Percentiles rank a stretch among this genome's conserved stretches.
Conservation (phyloP, 2,329 filamentous ascomycete species). For the Colletotrichum tabaci region DNA sequence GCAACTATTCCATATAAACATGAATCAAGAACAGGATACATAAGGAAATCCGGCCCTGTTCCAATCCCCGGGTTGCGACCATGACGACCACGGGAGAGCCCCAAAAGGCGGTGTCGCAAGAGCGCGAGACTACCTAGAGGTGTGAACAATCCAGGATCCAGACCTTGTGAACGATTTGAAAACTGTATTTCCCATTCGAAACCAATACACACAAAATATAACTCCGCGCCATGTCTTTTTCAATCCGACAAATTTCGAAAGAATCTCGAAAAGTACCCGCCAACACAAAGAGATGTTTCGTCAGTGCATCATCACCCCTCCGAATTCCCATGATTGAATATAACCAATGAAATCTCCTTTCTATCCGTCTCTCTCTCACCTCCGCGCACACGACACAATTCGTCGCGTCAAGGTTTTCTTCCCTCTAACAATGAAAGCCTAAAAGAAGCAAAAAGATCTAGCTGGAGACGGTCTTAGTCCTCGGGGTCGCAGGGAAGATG, state of each 20-base stretch:
- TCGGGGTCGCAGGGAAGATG: constrained; percentile 68
- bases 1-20: constrained; percentile 32
- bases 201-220: neutral
- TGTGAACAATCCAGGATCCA: too few species aligned
- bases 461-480: constrained; percentile 34
- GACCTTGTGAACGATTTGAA: too few species aligned
- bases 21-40: neutral
- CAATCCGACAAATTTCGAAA: constrained; percentile 16
- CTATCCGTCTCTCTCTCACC: neutral
- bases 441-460: constrained; percentile 15
- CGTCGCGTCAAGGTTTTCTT: neutral
- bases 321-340: constrained; percentile 18
- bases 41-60: neutral
- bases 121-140: too few species aligned
- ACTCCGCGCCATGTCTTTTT: constrained; percentile 42
- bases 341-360: neutral
- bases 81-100: too few species aligned
- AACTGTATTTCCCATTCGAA: too few species aligned
- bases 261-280: constrained; percentile 14
- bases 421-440: neutral
- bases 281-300: constrained; percentile 21
- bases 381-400: neutral
- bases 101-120: too few species aligned
- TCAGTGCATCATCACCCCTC: constrained; percentile 10
- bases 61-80: too few species aligned